Evolutionary conservation across 768 basidiomycete genomes (phyloP), one percentile per base, ranked within the genome.

Genomic region (Serendipita indica): DNA sequence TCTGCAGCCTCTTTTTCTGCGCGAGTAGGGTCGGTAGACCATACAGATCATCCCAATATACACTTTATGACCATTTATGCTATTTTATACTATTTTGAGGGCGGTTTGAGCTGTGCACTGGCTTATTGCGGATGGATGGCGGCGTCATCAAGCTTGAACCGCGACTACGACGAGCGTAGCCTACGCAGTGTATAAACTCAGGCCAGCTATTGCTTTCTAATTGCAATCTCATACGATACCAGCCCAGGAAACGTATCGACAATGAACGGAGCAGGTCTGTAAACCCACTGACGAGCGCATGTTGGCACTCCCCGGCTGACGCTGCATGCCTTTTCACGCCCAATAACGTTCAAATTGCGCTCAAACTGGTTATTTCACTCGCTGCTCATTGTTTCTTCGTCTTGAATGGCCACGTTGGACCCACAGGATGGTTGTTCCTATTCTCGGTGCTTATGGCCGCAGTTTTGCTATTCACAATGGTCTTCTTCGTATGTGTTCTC

Each of bases 371-470:
- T n/a, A n/a, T n/a, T n/a, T n/a, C n/a, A n/a, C n/a, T n/a, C n/a
- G n/a, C n/a, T n/a, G n/a, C n/a, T n/a, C n/a, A n/a, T n/a, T n/a
- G n/a, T n/a, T n/a, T n/a, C n/a, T n/a, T 27, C 30, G 49, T 16
- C 22, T 32, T 10, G n/a, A 3, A 25, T 54, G 49, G n/a, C 33
- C 30, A 45, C 37, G 30, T 49, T 54, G 2, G 22, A 30, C 30
- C 10, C 20, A 54, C 49, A 93, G 92, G 89, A 69, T 97, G 93
- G 94, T 73, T 99, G 63, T 99, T 96, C 75, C 80, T 98, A 65
- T 92, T 97, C 70, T 81, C 90, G 68, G 93, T 97, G 69, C 83
- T 98, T 58, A 83, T 90, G 82, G 86, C 92, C 64, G 94, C 93
- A 18, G 91, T 84, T 33, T 77, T 98, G 61, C 75, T 99, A 61